Base-by-base conservation (phyloP, 2,329 filamentous ascomycete species). In the Diaporthe helianthi region DNA sequence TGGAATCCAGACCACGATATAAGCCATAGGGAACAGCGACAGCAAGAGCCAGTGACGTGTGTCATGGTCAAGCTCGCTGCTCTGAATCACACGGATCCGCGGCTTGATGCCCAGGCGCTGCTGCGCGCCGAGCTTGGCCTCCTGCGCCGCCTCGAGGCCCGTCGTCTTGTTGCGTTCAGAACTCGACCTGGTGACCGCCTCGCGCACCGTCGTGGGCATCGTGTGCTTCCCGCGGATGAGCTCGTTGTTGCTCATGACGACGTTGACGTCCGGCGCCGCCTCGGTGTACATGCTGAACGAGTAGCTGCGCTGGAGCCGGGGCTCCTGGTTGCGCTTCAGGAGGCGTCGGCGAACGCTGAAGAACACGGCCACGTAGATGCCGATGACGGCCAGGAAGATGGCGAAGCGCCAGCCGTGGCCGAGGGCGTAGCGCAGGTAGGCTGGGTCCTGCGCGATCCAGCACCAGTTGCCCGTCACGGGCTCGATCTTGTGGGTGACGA, bases 381-480 rank as follows among this genome's bases (percentile, higher is more conserved):
- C 38, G 36, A 67, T 61, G 26, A 67, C 64, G 29, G 60, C 38
- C 1, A 60, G 9, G 49, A 69, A 69, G 54, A 69, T 69, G 54
- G 41, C 26, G 54, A 69, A 67, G 53, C 68, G 68, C 68, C 68
- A 69, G 9, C 31, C 68, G 64, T 69, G 68, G 64, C 68, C 64
- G 19, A 69, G 68, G 2, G 41, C 64, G 64, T 69, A 69, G 8
- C 68, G 63, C 9, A 69, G 68, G 63, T 69, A 69, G 12, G 44
- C 46, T 3, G 68, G 68, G 31, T 69, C 64, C 46, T 51, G 63
- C 29, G 68, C 46, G 68, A 69, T 69, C 68, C 68, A 69, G 64
- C 68, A 69, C 68, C 68, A 69, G 64, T 69, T 69, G 26, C 68
- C 68, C n/a, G 63, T 67, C 36, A 67, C 64, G 29, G 68, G 68